Base-by-base conservation (phyloP, 169 alveolate genomes). In the Cryptosporidium baileyi region DNA sequence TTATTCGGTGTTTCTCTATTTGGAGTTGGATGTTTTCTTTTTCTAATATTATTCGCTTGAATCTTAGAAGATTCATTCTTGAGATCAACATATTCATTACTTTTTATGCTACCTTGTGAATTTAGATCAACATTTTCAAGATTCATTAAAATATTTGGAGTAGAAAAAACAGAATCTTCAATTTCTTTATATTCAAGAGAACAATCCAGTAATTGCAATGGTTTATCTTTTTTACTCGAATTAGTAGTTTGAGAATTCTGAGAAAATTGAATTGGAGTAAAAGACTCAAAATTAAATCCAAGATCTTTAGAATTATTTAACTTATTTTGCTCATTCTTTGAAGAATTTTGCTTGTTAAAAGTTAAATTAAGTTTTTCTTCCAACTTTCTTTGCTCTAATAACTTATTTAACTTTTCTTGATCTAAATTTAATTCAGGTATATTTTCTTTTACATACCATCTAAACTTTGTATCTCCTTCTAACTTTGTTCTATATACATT, bases 391-490 rank as follows among this genome's bases (percentile, higher is more conserved):
- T 65, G 47, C 7, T n/a, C 8, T 38, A 74, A 34, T 74, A 74
- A 74, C 40, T 74, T 43, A 9, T 44, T 13, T n/a, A 74, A 40
- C 24, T 38, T 74, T 3, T 4, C n/a, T 6, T 40, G 4, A 34
- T 74, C 85, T 15, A 74, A 34, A 32, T 32, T 40, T 17, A 38
- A 26, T 32, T 9, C 24, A 5, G 81, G 8, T n/a, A 5, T 15
- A n/a, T 47, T 74, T 11, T 74, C 67, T 5, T 54, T 34, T 2
- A 74, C 57, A 43, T 74, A 74, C 85, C 85, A 74, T 17, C 85
- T 51, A 22, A 32, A 40, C 59, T 45, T 11, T 8, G 13, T 45
- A 74, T 74, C 85, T 6, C 67, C 85, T 36, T 15, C 9, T 40
- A 74, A 32, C 24, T 51, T 74, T 38, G 57, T 47, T 7, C 43